phyloP scores from a whole-genome alignment of 257 asterid genomes.

The Nicotiana tabacum region DNA sequence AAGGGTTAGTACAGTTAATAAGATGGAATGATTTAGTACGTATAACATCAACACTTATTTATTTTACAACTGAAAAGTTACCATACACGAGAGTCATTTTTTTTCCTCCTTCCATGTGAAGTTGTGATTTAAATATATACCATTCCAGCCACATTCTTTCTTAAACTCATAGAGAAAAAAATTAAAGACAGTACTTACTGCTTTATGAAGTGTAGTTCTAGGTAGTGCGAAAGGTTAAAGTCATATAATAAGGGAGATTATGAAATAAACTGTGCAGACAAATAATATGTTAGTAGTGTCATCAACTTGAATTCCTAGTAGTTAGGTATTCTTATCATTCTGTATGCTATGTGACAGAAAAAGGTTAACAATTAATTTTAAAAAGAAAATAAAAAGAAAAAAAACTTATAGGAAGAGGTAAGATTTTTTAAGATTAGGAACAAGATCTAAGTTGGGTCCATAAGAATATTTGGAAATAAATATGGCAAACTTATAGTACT shows the following conservation, averaged over 20 bases:
- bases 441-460: conserved; percentile 3
- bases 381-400: neutral
- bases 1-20: no score
- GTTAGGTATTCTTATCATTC: neutral
- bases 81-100: no score
- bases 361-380: neutral
- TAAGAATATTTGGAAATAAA: neutral
- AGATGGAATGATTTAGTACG: no score
- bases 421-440: neutral
- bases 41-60: no score
- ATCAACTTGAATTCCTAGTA: neutral
- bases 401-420: neutral
- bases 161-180: no score
- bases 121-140: no score
- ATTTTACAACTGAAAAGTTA: no score
- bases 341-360: neutral
- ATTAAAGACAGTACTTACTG: no score
- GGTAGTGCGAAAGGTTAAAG: neutral
- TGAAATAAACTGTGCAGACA: no score
- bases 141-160: no score
- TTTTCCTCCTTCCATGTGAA: no score
- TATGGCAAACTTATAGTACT: neutral
- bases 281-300: neutral
- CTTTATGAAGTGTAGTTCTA: no score
- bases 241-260: neutral